Evolutionary conservation across 148 eudicot genomes (phyloP).

Genomic region (Cornus suecica): DNA sequence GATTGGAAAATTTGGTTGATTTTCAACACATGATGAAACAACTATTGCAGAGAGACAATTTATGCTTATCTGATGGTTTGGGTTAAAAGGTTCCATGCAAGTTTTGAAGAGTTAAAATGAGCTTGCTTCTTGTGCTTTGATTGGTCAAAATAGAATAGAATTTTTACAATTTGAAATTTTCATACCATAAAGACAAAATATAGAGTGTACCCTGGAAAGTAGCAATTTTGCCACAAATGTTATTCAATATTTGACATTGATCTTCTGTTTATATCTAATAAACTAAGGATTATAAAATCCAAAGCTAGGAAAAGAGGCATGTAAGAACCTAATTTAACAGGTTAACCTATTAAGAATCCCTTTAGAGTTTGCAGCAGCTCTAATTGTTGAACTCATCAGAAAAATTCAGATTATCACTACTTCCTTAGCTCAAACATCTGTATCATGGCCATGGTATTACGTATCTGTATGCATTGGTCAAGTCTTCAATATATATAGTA

Average conservation of each 20-base stretch:
- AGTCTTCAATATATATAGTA: no score
- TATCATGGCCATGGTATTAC: no score
- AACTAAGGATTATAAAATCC: background rate
- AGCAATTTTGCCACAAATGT: no score
- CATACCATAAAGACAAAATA: no score
- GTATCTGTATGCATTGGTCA: background rate
- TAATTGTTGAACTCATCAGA: background rate
- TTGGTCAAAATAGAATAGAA: no score
- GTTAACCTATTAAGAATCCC: background rate
- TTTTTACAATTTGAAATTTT: no score
- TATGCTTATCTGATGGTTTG: background rate
- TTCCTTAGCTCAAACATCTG: no score
- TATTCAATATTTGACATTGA: background rate
- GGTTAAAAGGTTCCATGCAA: background rate
- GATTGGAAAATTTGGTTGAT: background rate
- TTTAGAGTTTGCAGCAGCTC: background rate
- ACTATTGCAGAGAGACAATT: background rate
- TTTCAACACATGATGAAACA: background rate
- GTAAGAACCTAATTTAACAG: background rate
- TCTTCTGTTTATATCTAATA: no score
- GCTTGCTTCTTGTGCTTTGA: background rate
- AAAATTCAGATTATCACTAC: no score
- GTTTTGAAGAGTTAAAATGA: background rate
- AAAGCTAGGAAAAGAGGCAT: background rate
- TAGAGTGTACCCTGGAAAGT: no score